phyloP scores from a whole-genome alignment of 2,329 filamentous ascomycete species.

The Meredithiella fracta region DNA sequence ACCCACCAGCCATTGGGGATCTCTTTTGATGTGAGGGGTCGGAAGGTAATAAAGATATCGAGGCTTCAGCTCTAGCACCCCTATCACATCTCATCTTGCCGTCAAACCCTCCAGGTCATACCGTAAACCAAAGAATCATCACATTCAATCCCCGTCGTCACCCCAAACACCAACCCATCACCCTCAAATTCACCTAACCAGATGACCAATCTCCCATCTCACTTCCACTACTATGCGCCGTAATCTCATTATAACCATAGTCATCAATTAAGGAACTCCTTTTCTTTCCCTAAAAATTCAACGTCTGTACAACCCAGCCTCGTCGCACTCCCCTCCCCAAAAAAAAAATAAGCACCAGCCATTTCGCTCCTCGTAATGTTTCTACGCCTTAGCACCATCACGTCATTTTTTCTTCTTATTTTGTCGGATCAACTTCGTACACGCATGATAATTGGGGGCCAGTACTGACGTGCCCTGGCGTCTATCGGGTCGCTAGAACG shows the following conservation, averaged over 20 bases:
- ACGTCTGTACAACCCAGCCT: neutral
- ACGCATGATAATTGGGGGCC: too few species aligned
- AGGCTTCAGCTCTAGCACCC: too few species aligned
- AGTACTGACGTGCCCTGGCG: too few species aligned
- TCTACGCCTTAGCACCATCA: neutral
- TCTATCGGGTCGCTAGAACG: too few species aligned
- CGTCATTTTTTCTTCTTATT: too few species aligned
- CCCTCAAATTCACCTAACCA: neutral
- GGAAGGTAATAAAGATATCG: too few species aligned
- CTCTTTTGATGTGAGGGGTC: too few species aligned
- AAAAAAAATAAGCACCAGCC: neutral
- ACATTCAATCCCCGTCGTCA: neutral
- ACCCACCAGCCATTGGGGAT: neutral
- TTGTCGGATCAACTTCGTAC: too few species aligned
- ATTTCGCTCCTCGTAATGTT: neutral
- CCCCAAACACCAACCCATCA: neutral
- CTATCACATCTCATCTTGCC: neutral
- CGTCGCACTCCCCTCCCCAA: neutral
- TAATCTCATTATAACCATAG: too few species aligned
- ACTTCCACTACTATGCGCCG: too few species aligned
- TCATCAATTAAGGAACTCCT: too few species aligned
- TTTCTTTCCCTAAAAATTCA: too few species aligned
- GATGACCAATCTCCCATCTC: neutral
- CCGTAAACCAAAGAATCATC: neutral
- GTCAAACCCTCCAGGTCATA: neutral